Conservation (phyloP, 2,329 filamentous ascomycete genomes). For the Biscogniauxia sp. region DNA sequence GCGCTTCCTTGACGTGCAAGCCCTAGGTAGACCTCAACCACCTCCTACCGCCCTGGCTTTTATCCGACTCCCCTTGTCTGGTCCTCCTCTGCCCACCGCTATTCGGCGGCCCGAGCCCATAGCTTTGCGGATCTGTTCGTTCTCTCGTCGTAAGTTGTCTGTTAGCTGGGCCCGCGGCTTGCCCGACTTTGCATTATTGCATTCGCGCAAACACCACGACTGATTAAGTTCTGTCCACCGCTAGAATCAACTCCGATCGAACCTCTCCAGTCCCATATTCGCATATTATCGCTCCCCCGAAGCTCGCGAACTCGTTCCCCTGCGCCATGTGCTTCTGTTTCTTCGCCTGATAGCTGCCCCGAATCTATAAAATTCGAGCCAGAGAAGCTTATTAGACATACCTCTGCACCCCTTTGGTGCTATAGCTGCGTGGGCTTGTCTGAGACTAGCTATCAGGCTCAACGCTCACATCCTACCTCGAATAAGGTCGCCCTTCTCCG, state of each 20-base stretch:
- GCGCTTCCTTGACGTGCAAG: neutral
- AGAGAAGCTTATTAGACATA: slow-evolving; percentile 1
- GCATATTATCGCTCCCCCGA: slow-evolving; percentile 10
- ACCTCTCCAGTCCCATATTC: slow-evolving; percentile 12
- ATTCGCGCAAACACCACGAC: slow-evolving; percentile 7
- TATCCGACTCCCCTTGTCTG: neutral
- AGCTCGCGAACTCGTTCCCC: slow-evolving; percentile 18
- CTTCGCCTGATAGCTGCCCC: slow-evolving; percentile 12
- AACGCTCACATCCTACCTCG: slow-evolving; percentile 13
- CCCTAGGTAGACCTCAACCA: neutral
- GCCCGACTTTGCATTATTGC: neutral
- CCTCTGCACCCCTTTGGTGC: slow-evolving; percentile 1
- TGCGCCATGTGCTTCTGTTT: slow-evolving; percentile 9
- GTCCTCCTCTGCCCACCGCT: neutral
- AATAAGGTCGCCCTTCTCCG: slow-evolving; percentile 19
- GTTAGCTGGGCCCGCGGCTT: neutral
- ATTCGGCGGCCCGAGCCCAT: neutral
- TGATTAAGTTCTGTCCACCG: slow-evolving; percentile 15
- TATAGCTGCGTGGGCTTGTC: slow-evolving; percentile 11
- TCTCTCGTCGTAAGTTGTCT: slow-evolving; percentile 11
- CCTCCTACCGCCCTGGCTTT: neutral
- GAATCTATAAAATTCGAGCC: slow-evolving; percentile 8
- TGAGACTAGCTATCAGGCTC: slow-evolving; percentile 12
- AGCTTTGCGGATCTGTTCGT: neutral
- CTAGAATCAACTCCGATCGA: slow-evolving; percentile 19